These are phyloP conservation scores for Neospermospora avenae DNA, from an alignment of 2,329 filamentous ascomycete species.

Conservation along the genomic window DNA sequence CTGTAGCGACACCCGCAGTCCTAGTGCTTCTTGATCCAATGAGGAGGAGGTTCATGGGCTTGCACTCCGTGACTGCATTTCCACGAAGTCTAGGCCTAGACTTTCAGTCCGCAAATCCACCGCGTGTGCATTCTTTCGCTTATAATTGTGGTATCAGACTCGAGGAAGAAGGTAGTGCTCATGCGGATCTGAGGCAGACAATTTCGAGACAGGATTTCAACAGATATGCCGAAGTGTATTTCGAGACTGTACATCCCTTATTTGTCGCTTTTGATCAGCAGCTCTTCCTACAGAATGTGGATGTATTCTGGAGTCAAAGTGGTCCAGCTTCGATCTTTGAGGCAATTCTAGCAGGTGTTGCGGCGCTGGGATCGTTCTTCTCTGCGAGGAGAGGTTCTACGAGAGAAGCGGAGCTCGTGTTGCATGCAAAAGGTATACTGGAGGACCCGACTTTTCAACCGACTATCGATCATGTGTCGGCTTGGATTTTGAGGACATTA, in stretches of 20 bases:
- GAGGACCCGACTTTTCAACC: conserved; percentile 24
- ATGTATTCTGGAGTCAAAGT: conserved; percentile 33
- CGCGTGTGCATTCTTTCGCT: conserved; percentile 37
- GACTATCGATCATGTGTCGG: conserved; percentile 23
- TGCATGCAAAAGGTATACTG: conserved; percentile 23
- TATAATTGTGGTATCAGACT: conserved; percentile 37
- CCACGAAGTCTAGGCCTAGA: conserved; percentile 33
- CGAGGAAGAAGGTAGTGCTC: conserved; percentile 29
- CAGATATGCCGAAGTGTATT: conserved; percentile 31
- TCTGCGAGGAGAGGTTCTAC: conserved; percentile 23
- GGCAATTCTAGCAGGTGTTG: conserved; percentile 34
- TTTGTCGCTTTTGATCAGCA: conserved; percentile 34
- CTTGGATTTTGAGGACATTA: conserved; percentile 23
- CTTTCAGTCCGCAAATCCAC: conserved; percentile 34
- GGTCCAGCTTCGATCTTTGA: conserved; percentile 33
- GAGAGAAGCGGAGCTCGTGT: conserved; percentile 30
- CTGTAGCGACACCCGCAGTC: neutral
- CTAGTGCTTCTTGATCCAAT: conserved; percentile 32
- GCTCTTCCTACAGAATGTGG: conserved; percentile 25
- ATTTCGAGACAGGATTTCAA: conserved; percentile 31
- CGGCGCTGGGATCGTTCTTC: conserved; percentile 36
- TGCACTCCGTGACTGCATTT: conserved; percentile 34
- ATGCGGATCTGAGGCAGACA: conserved; percentile 23
- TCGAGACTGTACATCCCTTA: conserved; percentile 31
- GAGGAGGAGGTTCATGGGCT: conserved; percentile 34